Base-by-base conservation (phyloP, 148 eudicot species). In the Salicornia ramosissima region DNA sequence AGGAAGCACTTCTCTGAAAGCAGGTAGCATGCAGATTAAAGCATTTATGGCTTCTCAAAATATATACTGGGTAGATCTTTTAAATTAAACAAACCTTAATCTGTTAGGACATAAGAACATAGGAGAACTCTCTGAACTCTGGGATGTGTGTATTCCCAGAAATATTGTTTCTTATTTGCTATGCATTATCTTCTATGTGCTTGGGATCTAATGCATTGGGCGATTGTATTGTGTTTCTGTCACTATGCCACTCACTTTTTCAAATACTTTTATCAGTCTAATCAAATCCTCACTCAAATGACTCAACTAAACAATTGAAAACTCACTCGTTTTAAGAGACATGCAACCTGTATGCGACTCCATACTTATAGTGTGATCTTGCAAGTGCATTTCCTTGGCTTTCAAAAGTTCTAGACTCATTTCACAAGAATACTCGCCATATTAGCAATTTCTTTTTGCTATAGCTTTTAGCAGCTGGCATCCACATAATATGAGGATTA, bases 1-100 rank as follows among this genome's bases (percentile, higher is more conserved):
- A 59, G 70, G 75, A 62, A 79, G 77, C 67, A 81, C 84, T 71
- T 70, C 81, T 73, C 82, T 51, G 58, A 86, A 88, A 82, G 54
- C 82, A 73, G 92, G 98, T 90, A 83, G 67, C 67, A 39, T 62
- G 49, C n/a, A 40, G 46, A 16, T 19, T 30, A 6, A 28, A 21
- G 22, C 31, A 8, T 59, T 25, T 12, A 4, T 31, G 31, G 15
- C 21, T 59, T 59, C 36, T 57, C 36, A 57, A 16, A 30, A 1
- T 59, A 30, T 8, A 12, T n/a, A 19, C 42, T 19, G 24, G 15
- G 21, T 59, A 59, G 40, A 59, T 30, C 14, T 28, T 10, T 26
- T 22, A 25, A 4, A 10, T 14, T 10, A 26, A 26, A 3, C 26
- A 26, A 13, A 11, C 31, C 60, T 2, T 31, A 26, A 12, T 12